A percentile compares a stretch with the other conserved stretches of the same genome.
phyloP scores from a whole-genome alignment of 768 basidiomycete species.

The Kwoniella dendrophila region DNA sequence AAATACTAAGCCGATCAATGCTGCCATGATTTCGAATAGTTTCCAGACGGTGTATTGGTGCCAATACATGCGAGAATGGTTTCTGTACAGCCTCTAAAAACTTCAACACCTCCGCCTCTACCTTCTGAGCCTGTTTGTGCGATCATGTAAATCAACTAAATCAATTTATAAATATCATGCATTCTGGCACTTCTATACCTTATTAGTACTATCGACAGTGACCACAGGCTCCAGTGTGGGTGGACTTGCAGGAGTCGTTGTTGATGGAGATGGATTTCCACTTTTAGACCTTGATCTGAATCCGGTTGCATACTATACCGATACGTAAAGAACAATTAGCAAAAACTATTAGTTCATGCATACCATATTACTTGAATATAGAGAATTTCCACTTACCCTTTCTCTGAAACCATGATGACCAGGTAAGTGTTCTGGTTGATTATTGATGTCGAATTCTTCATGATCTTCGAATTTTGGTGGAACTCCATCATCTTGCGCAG shows the following conservation, averaged over 20 bases:
- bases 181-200: neutral
- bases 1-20: neutral
- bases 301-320: slow-evolving; percentile 10
- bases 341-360: neutral
- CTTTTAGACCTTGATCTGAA: slow-evolving; percentile 12
- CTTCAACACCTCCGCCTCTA: neutral
- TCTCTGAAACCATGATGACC: slow-evolving; percentile 87
- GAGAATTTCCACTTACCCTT: slow-evolving; percentile 57
- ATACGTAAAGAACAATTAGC: neutral
- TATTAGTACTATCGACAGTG: neutral
- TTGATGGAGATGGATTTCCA: neutral
- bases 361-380: neutral
- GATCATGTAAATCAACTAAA: slow-evolving; percentile 26
- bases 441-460: slow-evolving; percentile 52
- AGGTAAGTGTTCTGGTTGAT: slow-evolving; percentile 59
- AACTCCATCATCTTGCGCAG: slow-evolving; percentile 38
- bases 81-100: slow-evolving; percentile 44
- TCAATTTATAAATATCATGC: neutral
- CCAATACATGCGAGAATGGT: slow-evolving; percentile 52
- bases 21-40: slow-evolving; percentile 15
- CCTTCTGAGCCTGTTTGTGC: slow-evolving; percentile 34
- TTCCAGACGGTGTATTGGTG: slow-evolving; percentile 47
- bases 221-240: slow-evolving; percentile 7
- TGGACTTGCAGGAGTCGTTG: neutral
- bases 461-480: slow-evolving; percentile 39